Base-by-base conservation (phyloP, 75 land plant species). In the Selaginella moellendorffii region DNA sequence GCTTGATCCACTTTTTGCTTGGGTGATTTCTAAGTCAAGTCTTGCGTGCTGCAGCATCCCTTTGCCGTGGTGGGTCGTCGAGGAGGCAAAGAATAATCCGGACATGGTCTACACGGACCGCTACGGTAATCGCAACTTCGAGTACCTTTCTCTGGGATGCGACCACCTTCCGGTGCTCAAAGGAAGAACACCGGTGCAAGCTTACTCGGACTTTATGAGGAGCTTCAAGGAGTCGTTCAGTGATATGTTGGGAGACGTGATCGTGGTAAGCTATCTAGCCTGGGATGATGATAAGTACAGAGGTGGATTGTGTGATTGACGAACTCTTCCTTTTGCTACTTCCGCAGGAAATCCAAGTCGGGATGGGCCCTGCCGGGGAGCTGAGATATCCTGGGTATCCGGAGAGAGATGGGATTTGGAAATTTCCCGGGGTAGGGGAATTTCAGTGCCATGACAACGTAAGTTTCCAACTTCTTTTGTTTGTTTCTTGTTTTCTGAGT, bases 291-390 rank as follows among this genome's bases (percentile, higher is more conserved):
- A 30, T 1, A 30, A 21, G 0, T 36, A 24, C 24, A 63, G 29
- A 21, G n/a, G 17, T 28, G 1, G 21, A 42, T 22, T 20, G 23
- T n/a, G 23, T 62, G 22, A 27, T 61, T 46, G 51, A 18, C 51
- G 18, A 61, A 24, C 2, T 61, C 0, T 61, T 58, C 61, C 20
- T 14, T 12, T 54, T 26, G 1, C 12, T 65, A 19, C 30, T 29
- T 70, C 63, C 63, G 14, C 71, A 86, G 90, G 91, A 87, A 78
- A 76, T 87, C 26, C 92, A 87, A 78, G 92, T 87, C 42, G 92
- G 92, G 2, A 87, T 87, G 92, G 92, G 92, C 5, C 92, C 92
- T 8, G 92, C 92, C 19, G 92, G 92, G 17, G 92, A 87, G 79
- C 79, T 87, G 18, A 68, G 92, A 10, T 87, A 87, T 61, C 92